Evolutionary conservation across 257 asterid species (phyloP).

Genomic region (Orobanche coerulescens): DNA sequence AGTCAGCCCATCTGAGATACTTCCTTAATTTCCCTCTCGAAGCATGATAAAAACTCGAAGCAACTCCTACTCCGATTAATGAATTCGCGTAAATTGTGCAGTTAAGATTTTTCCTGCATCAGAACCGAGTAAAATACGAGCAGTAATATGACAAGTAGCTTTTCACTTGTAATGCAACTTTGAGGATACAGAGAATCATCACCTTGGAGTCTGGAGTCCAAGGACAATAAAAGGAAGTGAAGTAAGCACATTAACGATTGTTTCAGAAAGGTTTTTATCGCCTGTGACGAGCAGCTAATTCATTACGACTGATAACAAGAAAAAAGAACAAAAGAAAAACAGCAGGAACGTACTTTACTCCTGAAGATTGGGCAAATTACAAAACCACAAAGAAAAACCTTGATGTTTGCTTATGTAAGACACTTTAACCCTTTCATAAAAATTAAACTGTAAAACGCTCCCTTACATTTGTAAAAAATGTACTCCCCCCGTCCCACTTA

Average conservation of each 20-base stretch:
- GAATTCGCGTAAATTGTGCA: constrained; percentile 81
- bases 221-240: constrained; percentile 84
- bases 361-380: no score
- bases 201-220: constrained; percentile 82
- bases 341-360: no score
- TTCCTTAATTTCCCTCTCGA: constrained; percentile 72
- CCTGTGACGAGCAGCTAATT: constrained; percentile 35
- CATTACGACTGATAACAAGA: not conserved
- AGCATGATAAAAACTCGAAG: constrained; percentile 73
- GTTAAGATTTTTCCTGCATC: constrained; percentile 63
- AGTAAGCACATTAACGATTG: constrained; percentile 67
- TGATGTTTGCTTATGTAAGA: no score
- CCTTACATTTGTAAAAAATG: no score
- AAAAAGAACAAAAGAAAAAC: not conserved
- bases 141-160: not conserved
- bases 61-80: constrained; percentile 84
- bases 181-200: constrained; percentile 12
- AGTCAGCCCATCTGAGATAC: constrained; percentile 97
- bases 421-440: no score
- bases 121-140: constrained; percentile 2
- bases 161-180: constrained; percentile 10
- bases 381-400: no score
- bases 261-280: constrained; percentile 58
- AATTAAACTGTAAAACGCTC: no score
- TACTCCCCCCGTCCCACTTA: no score